These are phyloP conservation scores for Colletotrichum sp. DNA, from an alignment of 2,329 filamentous ascomycete species.

Conservation along the genomic window DNA sequence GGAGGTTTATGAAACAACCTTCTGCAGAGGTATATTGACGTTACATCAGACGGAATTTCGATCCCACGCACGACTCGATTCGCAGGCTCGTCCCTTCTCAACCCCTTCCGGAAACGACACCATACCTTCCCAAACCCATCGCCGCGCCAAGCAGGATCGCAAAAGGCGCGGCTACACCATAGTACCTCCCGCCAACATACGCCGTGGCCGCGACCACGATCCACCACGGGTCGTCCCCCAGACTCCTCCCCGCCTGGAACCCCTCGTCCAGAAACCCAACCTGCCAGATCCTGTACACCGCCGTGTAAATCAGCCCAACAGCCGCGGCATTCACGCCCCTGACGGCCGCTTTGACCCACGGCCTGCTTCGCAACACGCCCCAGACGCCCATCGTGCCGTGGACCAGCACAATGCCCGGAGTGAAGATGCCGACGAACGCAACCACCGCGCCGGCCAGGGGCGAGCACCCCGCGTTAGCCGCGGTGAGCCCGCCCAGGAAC, in stretches of 20 bases:
- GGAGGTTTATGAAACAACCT: not conserved
- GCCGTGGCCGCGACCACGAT: constrained; percentile 53
- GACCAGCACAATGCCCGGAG: constrained; percentile 47
- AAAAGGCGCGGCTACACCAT: constrained; percentile 33
- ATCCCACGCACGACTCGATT: not conserved
- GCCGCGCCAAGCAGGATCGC: constrained; percentile 37
- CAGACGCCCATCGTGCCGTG: constrained; percentile 55
- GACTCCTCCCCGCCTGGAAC: constrained; percentile 47
- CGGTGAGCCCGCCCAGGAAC: constrained; percentile 56
- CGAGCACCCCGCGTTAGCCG: constrained; percentile 38
- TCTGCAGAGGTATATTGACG: not conserved
- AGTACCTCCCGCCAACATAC: constrained; percentile 37
- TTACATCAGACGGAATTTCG: not conserved
- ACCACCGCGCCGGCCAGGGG: constrained; percentile 51
- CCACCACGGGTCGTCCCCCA: constrained; percentile 63
- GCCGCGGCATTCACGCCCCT: constrained; percentile 61
- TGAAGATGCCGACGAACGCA: constrained; percentile 53
- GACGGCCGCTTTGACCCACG: constrained; percentile 47
- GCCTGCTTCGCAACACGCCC: constrained; percentile 46
- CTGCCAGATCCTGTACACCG: constrained; percentile 62
- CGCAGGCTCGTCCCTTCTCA: not conserved
- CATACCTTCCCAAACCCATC: constrained; percentile 37
- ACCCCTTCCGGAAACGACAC: constrained; percentile 23
- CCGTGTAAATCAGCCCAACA: constrained; percentile 62
- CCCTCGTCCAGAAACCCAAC: constrained; percentile 56